Evolutionary conservation across 139 green algal species (phyloP), one percentile per base, ranked within the genome.

Genomic region (Mesotaenium endlicherianum): DNA sequence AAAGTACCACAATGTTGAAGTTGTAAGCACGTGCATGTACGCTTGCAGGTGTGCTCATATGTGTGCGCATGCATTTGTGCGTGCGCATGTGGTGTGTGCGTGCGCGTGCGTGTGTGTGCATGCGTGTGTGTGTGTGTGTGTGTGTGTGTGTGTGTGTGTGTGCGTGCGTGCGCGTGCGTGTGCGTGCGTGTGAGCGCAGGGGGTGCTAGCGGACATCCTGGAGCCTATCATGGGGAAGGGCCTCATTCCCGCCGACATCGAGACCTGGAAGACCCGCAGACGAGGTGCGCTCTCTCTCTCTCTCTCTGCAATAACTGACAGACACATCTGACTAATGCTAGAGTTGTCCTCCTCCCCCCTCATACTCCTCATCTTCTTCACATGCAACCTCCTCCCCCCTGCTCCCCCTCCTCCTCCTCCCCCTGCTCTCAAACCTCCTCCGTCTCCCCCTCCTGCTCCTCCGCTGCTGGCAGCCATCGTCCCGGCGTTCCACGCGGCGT

Each of bases 211-310:
- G 16, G 96, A 99, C 86, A 98, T 99, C 67, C 91, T 99, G 55
- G 95, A 99, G 91, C 95, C 96, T 68, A 98, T 99, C 93, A 99
- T 99, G 96, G 96, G 96, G 64, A 99, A 98, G 84, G 96, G 96
- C 2, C 93, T 99, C 55, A 99, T 99, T 84, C 96, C 96, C 16
- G 94, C 94, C 26, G 93, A 96, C 70, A 75, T 95, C 30, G 94
- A 95, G 59, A 96, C 92, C 4, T 97, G 94, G 94, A 96, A 97
- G 84, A 84, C 93, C 31, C 86, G 96, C 30, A 89, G 96, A 1
- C 87, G 95, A 34, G 82, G 69, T 77, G 41, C 31, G 69, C 43
- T n/a, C 30, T 41, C 36, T 14, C 38, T 74, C 38, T 14, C 38
- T 74, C 60, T 14, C 38, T 14, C 36, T 74, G 8, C 60, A n/a